phyloP scores from a whole-genome alignment of 2,329 filamentous ascomycete species.

The Microsporum audouinii region DNA sequence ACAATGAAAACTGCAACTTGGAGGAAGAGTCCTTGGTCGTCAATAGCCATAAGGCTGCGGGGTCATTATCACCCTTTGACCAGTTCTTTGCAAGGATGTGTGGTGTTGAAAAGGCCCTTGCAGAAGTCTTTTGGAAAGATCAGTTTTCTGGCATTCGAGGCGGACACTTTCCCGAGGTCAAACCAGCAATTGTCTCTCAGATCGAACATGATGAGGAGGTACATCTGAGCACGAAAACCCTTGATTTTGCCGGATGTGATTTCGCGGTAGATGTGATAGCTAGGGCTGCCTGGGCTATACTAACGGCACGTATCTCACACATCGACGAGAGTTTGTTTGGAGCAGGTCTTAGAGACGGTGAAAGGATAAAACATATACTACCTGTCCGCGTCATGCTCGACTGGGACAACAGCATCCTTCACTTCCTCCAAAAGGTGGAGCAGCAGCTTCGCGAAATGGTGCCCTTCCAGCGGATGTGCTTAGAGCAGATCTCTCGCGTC shows the following conservation, averaged over 20 bases:
- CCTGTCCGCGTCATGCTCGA: constrained; percentile 26
- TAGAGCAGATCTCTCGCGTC: constrained; percentile 40
- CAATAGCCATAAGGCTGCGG: background rate
- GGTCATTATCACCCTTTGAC: background rate
- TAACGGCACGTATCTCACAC: constrained; percentile 10
- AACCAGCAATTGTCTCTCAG: background rate
- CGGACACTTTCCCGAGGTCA: background rate
- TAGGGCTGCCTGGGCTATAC: constrained; percentile 9
- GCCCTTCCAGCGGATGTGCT: constrained; percentile 44
- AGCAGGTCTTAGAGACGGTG: constrained; percentile 26
- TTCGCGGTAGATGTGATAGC: background rate
- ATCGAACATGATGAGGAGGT: background rate
- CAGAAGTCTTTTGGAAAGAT: background rate
- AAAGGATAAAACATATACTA: constrained; percentile 22
- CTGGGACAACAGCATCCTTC: background rate
- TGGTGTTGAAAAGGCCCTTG: background rate
- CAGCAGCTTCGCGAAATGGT: constrained; percentile 42
- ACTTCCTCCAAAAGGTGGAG: constrained; percentile 40
- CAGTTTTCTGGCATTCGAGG: background rate
- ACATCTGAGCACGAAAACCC: background rate
- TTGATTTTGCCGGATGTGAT: background rate
- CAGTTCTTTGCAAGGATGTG: background rate
- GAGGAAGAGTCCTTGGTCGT: background rate
- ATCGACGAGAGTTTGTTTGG: constrained; percentile 34
- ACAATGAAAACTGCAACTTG: background rate